phyloP scores from a whole-genome alignment of 2,329 filamentous ascomycete genomes.

The Paecilomyces formosus region DNA sequence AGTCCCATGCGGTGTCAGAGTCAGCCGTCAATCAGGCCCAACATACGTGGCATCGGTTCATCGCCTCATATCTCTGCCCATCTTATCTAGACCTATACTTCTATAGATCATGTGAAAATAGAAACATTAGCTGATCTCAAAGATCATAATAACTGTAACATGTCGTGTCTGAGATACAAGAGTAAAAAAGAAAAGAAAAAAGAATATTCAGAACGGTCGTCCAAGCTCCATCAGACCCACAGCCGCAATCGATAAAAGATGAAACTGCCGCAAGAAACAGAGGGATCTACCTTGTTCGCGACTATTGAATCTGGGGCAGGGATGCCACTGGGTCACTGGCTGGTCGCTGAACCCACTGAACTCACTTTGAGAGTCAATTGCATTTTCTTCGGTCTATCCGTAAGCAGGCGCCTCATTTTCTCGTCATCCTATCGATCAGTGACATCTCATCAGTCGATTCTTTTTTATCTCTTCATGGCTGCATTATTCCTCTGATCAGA shows the following conservation, averaged over 20 bases:
- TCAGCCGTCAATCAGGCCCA: background rate
- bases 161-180: background rate
- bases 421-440: background rate
- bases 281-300: constrained; percentile 2
- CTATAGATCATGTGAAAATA: background rate
- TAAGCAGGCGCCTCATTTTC: background rate
- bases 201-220: background rate
- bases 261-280: background rate
- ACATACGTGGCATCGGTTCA: background rate
- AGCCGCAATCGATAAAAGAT: background rate
- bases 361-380: background rate
- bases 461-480: too few relatives aligned
- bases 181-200: background rate
- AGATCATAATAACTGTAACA: background rate
- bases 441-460: too few relatives aligned
- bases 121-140: background rate
- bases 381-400: background rate
- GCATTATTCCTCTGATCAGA: too few relatives aligned
- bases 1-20: background rate
- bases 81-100: background rate
- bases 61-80: background rate
- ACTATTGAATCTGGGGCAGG: background rate
- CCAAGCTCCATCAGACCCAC: background rate
- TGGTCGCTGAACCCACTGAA: too few relatives aligned
- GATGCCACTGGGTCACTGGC: too few relatives aligned